Evolutionary conservation across 371 early-diverging fungal genomes (phyloP).

Genomic region (Agmasoma carcini): DNA sequence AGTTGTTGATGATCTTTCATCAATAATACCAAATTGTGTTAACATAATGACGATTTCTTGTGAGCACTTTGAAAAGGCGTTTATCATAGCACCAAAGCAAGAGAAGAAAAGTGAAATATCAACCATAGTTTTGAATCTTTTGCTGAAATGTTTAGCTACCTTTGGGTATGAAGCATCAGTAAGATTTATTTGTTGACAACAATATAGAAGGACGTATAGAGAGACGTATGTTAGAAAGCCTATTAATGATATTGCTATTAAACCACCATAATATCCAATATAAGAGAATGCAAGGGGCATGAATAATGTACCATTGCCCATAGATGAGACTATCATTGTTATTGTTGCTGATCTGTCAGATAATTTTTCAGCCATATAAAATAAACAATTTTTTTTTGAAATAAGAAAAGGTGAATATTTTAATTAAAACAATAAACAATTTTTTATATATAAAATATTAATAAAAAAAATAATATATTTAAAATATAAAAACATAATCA

Average conservation of each 20-base stretch:
- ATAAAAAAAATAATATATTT: background rate
- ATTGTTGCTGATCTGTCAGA: constrained; percentile 26
- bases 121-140: background rate
- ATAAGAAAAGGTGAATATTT: constrained; percentile 25
- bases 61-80: no score
- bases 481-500: background rate
- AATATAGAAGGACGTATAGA: constrained; percentile 32
- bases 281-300: constrained; percentile 43
- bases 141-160: background rate
- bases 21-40: no score
- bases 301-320: constrained; percentile 49
- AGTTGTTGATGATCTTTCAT: no score
- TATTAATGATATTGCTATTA: constrained; percentile 25
- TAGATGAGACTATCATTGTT: constrained; percentile 45
- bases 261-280: constrained; percentile 38
- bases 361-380: background rate
- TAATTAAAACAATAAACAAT: constrained; percentile 10
- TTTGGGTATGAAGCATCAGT: background rate
- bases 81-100: background rate
- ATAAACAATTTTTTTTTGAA: constrained; percentile 30
- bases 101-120: background rate
- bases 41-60: no score
- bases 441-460: constrained; percentile 15
- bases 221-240: constrained; percentile 38
- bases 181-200: no score